Percentiles rank a stretch among this genome's conserved stretches.
phyloP scores from a whole-genome alignment of 495 filamentous ascomycete genomes.

The Hypoxylon perforatum region DNA sequence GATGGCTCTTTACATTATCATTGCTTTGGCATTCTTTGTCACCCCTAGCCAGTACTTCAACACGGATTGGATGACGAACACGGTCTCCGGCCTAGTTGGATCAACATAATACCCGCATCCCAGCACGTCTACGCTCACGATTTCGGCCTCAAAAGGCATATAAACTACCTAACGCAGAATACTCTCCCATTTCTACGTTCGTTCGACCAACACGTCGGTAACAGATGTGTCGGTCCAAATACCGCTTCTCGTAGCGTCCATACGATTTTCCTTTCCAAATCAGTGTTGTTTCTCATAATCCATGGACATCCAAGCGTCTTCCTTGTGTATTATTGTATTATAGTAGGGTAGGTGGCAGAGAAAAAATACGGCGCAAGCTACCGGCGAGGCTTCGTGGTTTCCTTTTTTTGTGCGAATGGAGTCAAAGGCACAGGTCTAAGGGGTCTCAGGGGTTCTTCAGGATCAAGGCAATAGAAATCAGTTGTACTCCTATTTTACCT shows the following conservation, averaged over 20 bases:
- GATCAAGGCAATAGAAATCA: conserved; percentile 2
- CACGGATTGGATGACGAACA: conserved; percentile 22
- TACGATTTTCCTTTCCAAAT: not conserved
- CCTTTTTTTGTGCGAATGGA: not conserved
- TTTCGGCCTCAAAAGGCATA: conserved; percentile 9
- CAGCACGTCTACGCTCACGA: not conserved
- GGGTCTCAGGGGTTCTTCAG: not conserved
- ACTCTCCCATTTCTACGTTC: conserved; percentile 11
- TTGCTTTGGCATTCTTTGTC: conserved; percentile 89
- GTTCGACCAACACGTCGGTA: not conserved
- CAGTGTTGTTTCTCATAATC: conserved; percentile 22
- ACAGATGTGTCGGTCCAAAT: not conserved
- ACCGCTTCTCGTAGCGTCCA: conserved; percentile 5
- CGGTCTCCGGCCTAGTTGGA: conserved; percentile 15
- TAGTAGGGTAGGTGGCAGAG: conserved; percentile 19
- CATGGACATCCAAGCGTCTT: conserved; percentile 10
- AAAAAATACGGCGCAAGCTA: conserved; percentile 22
- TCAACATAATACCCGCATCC: conserved; percentile 26
- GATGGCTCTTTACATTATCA: conserved; percentile 76
- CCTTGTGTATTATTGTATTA: conserved; percentile 23
- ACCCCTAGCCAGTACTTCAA: conserved; percentile 74
- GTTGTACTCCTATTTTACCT: not conserved
- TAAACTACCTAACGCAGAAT: not conserved
- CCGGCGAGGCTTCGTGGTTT: conserved; percentile 10
- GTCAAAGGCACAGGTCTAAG: not conserved